A percentile compares a stretch with the other conserved stretches of the same genome.
These are phyloP conservation scores for Cryptococcus sp. DNA, from an alignment of 1,284 basidiomycete species.

Conservation along the genomic window DNA sequence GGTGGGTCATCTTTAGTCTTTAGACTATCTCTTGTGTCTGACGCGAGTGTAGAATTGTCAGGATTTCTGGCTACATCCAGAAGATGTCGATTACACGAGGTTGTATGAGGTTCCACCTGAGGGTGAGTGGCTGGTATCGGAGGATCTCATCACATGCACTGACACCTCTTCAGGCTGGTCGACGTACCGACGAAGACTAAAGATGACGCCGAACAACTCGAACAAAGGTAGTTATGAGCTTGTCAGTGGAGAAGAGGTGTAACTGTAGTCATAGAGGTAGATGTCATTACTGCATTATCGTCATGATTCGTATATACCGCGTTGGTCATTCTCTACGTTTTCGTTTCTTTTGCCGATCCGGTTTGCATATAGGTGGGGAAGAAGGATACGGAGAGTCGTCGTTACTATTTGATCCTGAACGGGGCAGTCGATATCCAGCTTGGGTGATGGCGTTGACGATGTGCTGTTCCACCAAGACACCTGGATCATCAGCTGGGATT, in stretches of 20 bases:
- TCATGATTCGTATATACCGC: no score
- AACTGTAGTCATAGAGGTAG: not conserved
- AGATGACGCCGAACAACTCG: constrained; percentile 11
- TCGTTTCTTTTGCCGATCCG: no score
- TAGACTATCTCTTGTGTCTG: not conserved
- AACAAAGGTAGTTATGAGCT: constrained; percentile 26
- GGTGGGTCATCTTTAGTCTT: constrained; percentile 19
- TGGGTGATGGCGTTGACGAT: not conserved
- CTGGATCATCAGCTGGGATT: not conserved
- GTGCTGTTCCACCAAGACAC: constrained; percentile 1
- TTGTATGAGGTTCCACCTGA: constrained; percentile 85
- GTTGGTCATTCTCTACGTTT: no score
- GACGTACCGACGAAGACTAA: constrained; percentile 33
- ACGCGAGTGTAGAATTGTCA: constrained; percentile 64
- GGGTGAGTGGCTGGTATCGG: constrained; percentile 47
- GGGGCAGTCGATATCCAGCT: not conserved
- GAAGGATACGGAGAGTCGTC: no score
- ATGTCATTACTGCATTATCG: no score
- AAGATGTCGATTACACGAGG: constrained; percentile 79
- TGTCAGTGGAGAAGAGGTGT: constrained; percentile 33
- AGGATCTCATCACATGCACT: no score
- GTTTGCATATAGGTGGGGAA: no score
- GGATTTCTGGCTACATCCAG: constrained; percentile 89
- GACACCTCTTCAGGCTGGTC: constrained; percentile 24
- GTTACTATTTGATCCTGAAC: no score